Evolutionary conservation across 345 rosid species (phyloP), one percentile per base, ranked within the genome.

Genomic region (Fremontodendron californicum): DNA sequence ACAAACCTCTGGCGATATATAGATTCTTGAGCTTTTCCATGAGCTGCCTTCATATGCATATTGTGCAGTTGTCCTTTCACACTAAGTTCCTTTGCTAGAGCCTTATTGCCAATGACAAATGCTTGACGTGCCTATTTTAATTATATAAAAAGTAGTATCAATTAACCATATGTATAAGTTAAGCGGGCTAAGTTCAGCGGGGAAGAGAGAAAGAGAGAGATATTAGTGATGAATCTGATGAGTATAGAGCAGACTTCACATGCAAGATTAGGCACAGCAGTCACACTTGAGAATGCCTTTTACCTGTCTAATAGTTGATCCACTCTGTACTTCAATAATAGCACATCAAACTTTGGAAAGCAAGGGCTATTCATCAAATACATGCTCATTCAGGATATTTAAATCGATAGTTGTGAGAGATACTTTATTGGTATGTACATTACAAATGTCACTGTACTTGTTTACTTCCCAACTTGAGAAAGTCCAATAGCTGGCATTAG

Each of bases 21-120:
- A 65, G 98, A 90, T 63, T 96, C 98, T 77, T 91, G 97, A 27
- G 97, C 99, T 85, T 91, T 96, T 48, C 92, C 97, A 82, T 93
- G 98, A 66, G 97, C 97, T 85, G 91, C 97, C 83, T 93, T 93
- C 97, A 96, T 96, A 75, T 92, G 94, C 89, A 90, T 81, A 81
- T 91, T 92, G 78, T 96, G 94, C 79, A 88, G 79, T 83, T 93
- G 97, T 68, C 99, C 98, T 84, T 96, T 93, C 48, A 79, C 88
- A 78, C 98, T 92, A 82, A 89, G 88, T 81, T 93, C 97, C 87
- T 93, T 96, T 49, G 98, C 98, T 43, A 93, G 83, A 54, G 93
- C 94, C 86, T 92, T 96, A 77, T 93, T 93, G 61, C 99, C 98
- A 66, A 94, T 79, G 31, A 91, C 87, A 81, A 89, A 96, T 61